Evolutionary conservation across 1,284 basidiomycete genomes (phyloP).

Genomic region (Jaminaea rosea): DNA sequence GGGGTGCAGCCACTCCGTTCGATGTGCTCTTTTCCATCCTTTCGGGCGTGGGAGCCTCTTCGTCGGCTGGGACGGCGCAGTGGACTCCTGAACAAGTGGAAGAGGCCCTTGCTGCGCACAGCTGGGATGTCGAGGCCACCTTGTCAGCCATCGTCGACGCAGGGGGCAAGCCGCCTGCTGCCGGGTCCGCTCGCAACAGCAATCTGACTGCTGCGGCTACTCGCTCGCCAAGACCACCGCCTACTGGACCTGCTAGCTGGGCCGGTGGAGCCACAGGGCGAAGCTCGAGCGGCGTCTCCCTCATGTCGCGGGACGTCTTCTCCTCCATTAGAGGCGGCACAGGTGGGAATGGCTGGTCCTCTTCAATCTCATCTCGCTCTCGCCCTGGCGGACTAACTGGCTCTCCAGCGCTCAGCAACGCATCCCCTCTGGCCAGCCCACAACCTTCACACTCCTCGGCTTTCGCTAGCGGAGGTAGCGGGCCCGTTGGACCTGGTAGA

Average conservation of each 20-base stretch:
- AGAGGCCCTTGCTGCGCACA: constrained; percentile 75
- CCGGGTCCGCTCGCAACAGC: constrained; percentile 13
- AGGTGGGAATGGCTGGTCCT: no score
- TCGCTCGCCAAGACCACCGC: not conserved
- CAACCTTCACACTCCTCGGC: not conserved
- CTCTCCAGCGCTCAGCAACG: no score
- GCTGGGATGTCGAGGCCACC: constrained; percentile 86
- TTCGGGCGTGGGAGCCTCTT: constrained; percentile 7
- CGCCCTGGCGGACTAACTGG: no score
- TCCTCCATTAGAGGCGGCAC: not conserved
- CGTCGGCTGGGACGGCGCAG: constrained; percentile 16
- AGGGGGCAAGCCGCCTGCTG: constrained; percentile 24
- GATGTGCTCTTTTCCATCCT: constrained; percentile 86
- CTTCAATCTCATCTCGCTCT: no score
- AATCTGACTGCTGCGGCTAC: constrained; percentile 5
- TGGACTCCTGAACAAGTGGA: constrained; percentile 77
- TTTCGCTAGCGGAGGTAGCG: not conserved
- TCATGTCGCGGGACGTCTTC: constrained; percentile 27
- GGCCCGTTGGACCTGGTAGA: constrained; percentile 17
- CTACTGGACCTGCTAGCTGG: not conserved
- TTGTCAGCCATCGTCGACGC: constrained; percentile 81
- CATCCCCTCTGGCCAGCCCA: no score
- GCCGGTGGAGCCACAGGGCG: no score
- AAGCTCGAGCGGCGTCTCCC: constrained; percentile 18
- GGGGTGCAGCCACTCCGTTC: constrained; percentile 71